Percentiles rank a stretch among this genome's conserved stretches.
phyloP scores from a whole-genome alignment of 352 stramenopile genomes.

The Pythium chondricola region DNA sequence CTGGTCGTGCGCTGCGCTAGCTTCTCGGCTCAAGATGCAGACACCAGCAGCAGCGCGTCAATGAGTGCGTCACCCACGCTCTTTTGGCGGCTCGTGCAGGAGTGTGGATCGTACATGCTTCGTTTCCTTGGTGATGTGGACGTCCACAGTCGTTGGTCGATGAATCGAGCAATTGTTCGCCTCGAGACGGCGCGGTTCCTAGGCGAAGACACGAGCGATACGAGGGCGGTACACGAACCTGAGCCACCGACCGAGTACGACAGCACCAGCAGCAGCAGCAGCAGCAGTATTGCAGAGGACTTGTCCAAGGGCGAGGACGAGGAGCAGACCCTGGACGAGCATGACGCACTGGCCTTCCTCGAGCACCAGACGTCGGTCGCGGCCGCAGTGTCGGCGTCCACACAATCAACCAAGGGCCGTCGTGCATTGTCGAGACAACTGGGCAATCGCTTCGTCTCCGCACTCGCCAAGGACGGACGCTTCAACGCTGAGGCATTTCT shows the following conservation, averaged over 20 bases:
- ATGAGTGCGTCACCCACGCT: slow-evolving; percentile 38
- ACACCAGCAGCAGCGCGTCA: background rate
- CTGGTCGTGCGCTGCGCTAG: slow-evolving; percentile 53
- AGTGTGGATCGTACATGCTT: slow-evolving; percentile 38
- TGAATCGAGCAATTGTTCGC: slow-evolving; percentile 43
- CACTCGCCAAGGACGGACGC: slow-evolving; percentile 61
- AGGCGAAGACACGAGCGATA: slow-evolving; percentile 7
- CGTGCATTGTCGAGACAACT: slow-evolving; percentile 8
- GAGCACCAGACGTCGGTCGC: slow-evolving; percentile 40
- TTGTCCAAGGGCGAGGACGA: slow-evolving; percentile 21
- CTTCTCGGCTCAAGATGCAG: too few relatives aligned
- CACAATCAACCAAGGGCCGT: slow-evolving; percentile 1
- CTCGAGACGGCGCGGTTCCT: slow-evolving; percentile 56
- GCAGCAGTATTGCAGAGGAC: slow-evolving; percentile 6
- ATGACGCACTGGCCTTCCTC: slow-evolving; percentile 48
- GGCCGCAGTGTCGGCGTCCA: background rate
- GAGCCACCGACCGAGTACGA: background rate
- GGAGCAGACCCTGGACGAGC: slow-evolving; percentile 54
- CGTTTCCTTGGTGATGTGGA: slow-evolving; percentile 60
- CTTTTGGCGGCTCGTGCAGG: slow-evolving; percentile 55
- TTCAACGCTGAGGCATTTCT: slow-evolving; percentile 55
- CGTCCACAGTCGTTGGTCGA: slow-evolving; percentile 45
- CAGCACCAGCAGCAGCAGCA: background rate
- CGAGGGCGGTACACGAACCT: background rate
- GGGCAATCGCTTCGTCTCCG: slow-evolving; percentile 45